Evolutionary conservation across 345 rosid genomes (phyloP).

Genomic region (Pugionium dolabratum): DNA sequence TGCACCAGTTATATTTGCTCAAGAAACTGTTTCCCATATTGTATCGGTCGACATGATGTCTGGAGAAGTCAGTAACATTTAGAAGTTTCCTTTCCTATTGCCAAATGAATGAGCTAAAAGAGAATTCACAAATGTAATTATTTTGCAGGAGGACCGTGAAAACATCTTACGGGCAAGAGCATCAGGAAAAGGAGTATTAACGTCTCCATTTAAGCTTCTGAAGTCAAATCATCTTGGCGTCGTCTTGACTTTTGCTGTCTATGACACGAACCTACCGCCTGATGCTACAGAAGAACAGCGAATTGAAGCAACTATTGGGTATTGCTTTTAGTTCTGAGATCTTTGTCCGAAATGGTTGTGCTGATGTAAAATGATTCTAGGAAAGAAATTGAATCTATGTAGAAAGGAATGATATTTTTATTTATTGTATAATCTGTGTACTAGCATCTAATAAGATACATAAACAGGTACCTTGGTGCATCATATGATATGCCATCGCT

Average conservation of each 20-base stretch:
- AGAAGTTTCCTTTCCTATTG: not conserved
- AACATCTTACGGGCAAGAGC: slow-evolving; percentile 92
- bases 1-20: slow-evolving; percentile 91
- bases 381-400: not conserved
- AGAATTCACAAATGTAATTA: too few species aligned
- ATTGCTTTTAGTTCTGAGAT: not conserved
- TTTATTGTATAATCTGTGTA: not conserved
- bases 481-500: slow-evolving; percentile 95
- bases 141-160: slow-evolving; percentile 81
- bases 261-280: slow-evolving; percentile 60
- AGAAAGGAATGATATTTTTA: not conserved
- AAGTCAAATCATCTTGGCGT: slow-evolving; percentile 93
- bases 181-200: slow-evolving; percentile 90
- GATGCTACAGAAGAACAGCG: slow-evolving; percentile 77
- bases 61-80: slow-evolving; percentile 64
- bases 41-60: slow-evolving; percentile 99
- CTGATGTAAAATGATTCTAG: slow-evolving; percentile 1
- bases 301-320: slow-evolving; percentile 82
- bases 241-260: slow-evolving; percentile 91
- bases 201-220: slow-evolving; percentile 95
- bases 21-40: slow-evolving; percentile 93
- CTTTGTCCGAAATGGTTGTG: not conserved
- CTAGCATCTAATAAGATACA: slow-evolving; percentile 1
- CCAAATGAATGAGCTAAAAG: too few species aligned
- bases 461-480: slow-evolving; percentile 83